Conservation (phyloP, 257 asterid species). For the Ilex asprella region DNA sequence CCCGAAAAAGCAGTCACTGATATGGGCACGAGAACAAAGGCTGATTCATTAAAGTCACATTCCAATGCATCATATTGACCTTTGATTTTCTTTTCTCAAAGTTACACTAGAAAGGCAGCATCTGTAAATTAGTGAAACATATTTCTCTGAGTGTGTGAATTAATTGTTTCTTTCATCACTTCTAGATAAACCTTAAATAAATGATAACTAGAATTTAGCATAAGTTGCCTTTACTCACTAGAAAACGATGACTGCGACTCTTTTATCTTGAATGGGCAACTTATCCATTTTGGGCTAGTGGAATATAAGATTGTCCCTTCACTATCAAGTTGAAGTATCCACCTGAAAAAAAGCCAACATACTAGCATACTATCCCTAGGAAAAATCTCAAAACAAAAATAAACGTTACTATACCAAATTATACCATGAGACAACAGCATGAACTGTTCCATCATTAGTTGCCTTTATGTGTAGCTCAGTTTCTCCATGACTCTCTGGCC, state of each 20-base stretch:
- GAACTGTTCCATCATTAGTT: slow-evolving; percentile 66
- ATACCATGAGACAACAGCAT: slow-evolving; percentile 96
- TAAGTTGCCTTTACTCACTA: slow-evolving; percentile 31
- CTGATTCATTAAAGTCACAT: neutral
- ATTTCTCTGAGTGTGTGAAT: neutral
- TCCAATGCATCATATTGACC: neutral
- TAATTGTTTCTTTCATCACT: neutral
- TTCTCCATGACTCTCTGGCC: slow-evolving; percentile 72
- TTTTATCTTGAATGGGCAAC: slow-evolving; percentile 20
- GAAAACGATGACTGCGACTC: slow-evolving; percentile 30
- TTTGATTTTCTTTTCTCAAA: neutral
- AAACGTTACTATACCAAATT: slow-evolving; percentile 18
- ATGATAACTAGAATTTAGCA: neutral
- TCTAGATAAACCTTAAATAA: neutral
- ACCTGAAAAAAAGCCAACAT: slow-evolving; percentile 46
- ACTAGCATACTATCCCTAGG: neutral
- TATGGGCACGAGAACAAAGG: neutral
- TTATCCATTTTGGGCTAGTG: slow-evolving; percentile 74
- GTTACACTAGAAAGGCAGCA: neutral
- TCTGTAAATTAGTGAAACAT: neutral
- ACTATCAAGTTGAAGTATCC: slow-evolving; percentile 92
- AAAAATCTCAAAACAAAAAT: slow-evolving; percentile 6
- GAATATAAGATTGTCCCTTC: slow-evolving; percentile 79
- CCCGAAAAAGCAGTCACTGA: no score
- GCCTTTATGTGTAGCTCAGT: slow-evolving; percentile 58